A percentile compares a stretch with the other conserved stretches of the same genome.
Evolutionary conservation across 768 basidiomycete species (phyloP).

Genomic region (Rhodotorula graminis): DNA sequence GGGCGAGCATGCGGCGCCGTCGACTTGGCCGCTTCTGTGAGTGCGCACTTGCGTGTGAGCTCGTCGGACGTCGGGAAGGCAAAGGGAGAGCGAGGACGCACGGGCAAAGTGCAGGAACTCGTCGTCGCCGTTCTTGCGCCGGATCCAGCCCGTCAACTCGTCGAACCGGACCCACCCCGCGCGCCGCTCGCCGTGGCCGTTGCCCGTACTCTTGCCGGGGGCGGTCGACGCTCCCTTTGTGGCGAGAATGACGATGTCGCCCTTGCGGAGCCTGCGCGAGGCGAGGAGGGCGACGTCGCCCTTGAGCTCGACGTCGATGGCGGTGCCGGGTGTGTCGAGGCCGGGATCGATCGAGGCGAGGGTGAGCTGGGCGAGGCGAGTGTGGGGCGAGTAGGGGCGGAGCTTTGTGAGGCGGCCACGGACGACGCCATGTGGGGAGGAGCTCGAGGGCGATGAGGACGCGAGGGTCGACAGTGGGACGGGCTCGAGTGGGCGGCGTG

Average conservation of each 20-base stretch:
- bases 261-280: background rate
- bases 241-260: constrained; percentile 5
- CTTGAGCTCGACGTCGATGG: constrained; percentile 1
- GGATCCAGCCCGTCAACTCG: constrained; percentile 3
- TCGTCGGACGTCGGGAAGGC: no score
- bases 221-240: background rate
- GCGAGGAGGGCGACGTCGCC: background rate
- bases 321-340: background rate
- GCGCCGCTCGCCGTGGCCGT: background rate
- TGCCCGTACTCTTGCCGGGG: background rate
- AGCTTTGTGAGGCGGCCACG: background rate
- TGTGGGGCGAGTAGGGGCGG: background rate
- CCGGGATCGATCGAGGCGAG: background rate
- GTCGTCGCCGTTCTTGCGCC: background rate
- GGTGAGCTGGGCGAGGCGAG: background rate
- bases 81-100: background rate
- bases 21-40: no score
- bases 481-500: background rate
- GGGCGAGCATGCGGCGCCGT: no score
- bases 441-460: background rate
- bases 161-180: background rate
- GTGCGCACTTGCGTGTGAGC: no score
- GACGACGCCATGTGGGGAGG: background rate
- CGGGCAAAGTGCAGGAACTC: constrained; percentile 1
- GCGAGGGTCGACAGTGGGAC: background rate